A percentile compares a stretch with the other conserved stretches of the same genome.
Conservation (phyloP, 1,284 basidiomycete genomes). For the Fomitopsis betulina region DNA sequence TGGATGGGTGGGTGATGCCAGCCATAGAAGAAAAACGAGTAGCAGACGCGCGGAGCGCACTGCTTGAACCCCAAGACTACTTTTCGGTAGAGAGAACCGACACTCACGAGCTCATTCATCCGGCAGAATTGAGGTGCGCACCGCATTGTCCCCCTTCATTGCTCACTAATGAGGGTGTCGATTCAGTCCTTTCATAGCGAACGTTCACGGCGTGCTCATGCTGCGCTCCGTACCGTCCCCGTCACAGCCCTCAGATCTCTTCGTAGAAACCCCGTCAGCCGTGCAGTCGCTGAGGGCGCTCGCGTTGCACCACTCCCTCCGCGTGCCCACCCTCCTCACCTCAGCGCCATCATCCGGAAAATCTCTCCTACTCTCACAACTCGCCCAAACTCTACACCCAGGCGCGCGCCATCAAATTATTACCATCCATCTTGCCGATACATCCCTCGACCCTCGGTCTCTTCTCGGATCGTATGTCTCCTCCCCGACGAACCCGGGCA, state of each 20-base stretch:
- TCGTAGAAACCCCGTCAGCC: conserved; percentile 70
- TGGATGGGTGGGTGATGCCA: conserved; percentile 81
- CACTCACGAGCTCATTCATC: conserved; percentile 31
- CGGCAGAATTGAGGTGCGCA: conserved; percentile 50
- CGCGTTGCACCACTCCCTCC: conserved; percentile 61
- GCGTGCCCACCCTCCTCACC: conserved; percentile 80
- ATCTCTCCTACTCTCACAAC: conserved; percentile 74
- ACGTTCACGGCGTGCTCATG: conserved; percentile 64
- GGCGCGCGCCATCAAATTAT: conserved; percentile 60
- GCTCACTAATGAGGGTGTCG: neutral
- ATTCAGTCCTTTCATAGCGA: conserved; percentile 47
- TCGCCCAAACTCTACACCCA: conserved; percentile 64
- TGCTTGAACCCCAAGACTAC: conserved; percentile 42
- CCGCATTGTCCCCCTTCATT: conserved; percentile 5
- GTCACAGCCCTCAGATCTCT: conserved; percentile 25
- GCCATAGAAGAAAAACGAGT: conserved; percentile 62
- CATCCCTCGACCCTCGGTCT: conserved; percentile 91
- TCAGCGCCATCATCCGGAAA: conserved; percentile 92
- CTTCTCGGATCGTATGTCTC: conserved; percentile 94
- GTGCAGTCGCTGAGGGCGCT: conserved; percentile 57
- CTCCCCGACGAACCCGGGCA: conserved; percentile 80
- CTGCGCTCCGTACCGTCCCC: conserved; percentile 33
- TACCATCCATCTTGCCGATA: conserved; percentile 89
- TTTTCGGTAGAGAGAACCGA: conserved; percentile 38
- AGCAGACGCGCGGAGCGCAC: conserved; percentile 44